Evolutionary conservation across 805 yeast species (phyloP), one percentile per base, ranked within the genome.

Genomic region (Ogataea methylovora): DNA sequence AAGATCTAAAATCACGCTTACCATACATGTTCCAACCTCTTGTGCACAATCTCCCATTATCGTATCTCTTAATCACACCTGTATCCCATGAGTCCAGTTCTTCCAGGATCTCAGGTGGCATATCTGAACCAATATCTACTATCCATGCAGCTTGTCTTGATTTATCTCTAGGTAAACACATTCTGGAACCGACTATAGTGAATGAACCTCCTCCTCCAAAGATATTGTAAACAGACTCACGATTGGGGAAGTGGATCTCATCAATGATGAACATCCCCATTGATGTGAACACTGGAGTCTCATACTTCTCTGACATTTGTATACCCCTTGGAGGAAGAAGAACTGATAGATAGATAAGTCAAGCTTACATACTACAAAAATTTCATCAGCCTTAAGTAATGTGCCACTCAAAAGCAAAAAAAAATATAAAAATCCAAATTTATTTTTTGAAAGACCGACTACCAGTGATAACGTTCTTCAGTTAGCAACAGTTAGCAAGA

Each of bases 151-250:
- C 65, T 7, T 49, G 49, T 4, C 42, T 27, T 0, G 73, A 59
- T 15, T 54, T 38, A 0, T 41, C 41, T 0, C 48, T 37, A 0
- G 73, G 68, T 8, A 72, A 49, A 2, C 76, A 62, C 32, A 84
- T 62, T 17, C 88, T 61, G 0, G 85, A 77, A 0, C 96, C 96
- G 12, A 82, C 60, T 1, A 78, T 71, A 2, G 87, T 87, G 53
- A 71, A 88, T 1, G 90, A 73, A 0, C 94, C 96, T 2, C 88
- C 97, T 2, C 97, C 97, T 1, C 97, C 97, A 30, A 84, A 65
- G 7, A 88, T 66, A 51, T 84, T 54, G 41, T 46, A 52, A 43
- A 61, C 64, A 17, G 60, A 46, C 27, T 38, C 42, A 43, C 55
- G 44, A 33, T 56, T 52, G 0, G 73, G 68, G 47, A 73, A 77